phyloP scores from a whole-genome alignment of 768 basidiomycete genomes.

The Rhodosporidiobolus odoratus region DNA sequence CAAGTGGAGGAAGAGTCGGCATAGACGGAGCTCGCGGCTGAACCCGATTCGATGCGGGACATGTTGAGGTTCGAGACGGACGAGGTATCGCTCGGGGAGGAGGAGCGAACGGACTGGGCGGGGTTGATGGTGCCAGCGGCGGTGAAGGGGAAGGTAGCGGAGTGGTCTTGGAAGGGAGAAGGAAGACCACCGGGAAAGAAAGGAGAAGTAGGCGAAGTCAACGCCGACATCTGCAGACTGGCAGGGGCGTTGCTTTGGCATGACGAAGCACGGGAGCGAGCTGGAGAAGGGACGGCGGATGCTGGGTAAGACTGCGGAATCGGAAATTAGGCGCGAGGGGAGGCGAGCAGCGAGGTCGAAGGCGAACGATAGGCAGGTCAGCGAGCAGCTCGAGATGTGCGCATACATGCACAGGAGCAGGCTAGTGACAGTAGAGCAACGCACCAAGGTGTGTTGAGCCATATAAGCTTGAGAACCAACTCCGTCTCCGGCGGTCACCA shows the following conservation, averaged over 20 bases:
- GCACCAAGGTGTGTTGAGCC: constrained; percentile 18
- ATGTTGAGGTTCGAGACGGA: constrained; percentile 21
- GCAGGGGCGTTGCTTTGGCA: constrained; percentile 7
- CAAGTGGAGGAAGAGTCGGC: constrained; percentile 14
- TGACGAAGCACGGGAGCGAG: constrained; percentile 22
- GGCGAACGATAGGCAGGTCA: neutral
- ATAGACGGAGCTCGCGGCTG: constrained; percentile 20
- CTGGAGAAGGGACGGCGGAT: constrained; percentile 4
- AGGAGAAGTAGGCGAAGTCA: constrained; percentile 18
- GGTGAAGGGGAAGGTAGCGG: constrained; percentile 8
- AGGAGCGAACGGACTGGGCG: constrained; percentile 22
- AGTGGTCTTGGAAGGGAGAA: constrained; percentile 29
- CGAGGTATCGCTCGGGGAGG: constrained; percentile 29
- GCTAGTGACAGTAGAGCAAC: neutral
- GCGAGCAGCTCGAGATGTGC: neutral
- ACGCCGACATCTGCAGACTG: constrained; percentile 14
- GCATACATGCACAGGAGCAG: neutral
- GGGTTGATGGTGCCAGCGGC: constrained; percentile 31
- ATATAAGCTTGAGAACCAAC: neutral
- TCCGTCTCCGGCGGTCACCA: neutral
- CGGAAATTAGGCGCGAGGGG: neutral
- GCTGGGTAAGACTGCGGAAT: constrained; percentile 18
- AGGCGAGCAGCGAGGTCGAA: neutral
- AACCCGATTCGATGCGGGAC: constrained; percentile 22
- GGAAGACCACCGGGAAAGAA: constrained; percentile 30